phyloP scores from a whole-genome alignment of 495 filamentous ascomycete species.

The Penicillium flavigenum region DNA sequence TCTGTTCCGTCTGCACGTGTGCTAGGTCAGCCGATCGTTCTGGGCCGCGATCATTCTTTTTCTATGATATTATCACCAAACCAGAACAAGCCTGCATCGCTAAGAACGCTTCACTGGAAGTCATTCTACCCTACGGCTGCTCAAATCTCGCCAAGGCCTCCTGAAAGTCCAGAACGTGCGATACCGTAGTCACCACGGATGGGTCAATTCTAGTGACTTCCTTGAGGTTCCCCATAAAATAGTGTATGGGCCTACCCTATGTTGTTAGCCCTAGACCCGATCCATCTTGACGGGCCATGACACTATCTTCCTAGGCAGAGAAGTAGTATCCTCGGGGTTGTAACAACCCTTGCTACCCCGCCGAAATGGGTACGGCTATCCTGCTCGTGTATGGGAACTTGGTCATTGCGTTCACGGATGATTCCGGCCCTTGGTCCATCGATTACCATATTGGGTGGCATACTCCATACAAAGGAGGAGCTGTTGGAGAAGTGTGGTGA shows the following conservation, averaged over 20 bases:
- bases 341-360: conserved; percentile 36
- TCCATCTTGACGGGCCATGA: conserved; percentile 75
- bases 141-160: conserved; percentile 26
- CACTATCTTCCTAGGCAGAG: conserved; percentile 20
- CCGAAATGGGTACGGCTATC: conserved; percentile 60
- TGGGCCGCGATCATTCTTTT: too few species aligned
- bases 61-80: conserved; percentile 62
- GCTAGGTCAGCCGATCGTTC: too few species aligned
- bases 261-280: conserved; percentile 67
- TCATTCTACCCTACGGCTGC: conserved; percentile 33
- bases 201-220: conserved; percentile 14
- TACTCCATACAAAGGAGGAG: conserved; percentile 29
- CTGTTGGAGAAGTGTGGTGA: conserved; percentile 42
- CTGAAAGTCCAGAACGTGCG: conserved; percentile 16
- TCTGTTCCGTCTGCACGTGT: too few species aligned
- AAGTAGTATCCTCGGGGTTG: not conserved
- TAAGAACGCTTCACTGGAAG: conserved; percentile 62
- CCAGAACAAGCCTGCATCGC: conserved; percentile 43
- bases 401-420: conserved; percentile 53
- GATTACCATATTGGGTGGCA: conserved; percentile 55
- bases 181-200: conserved; percentile 4
- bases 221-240: conserved; percentile 54
- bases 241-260: conserved; percentile 54
- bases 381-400: conserved; percentile 45
- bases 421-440: conserved; percentile 52